Evolutionary conservation across 2,329 filamentous ascomycete genomes (phyloP), one percentile per base, ranked within the genome.

Genomic region (Aspergillus terreus): DNA sequence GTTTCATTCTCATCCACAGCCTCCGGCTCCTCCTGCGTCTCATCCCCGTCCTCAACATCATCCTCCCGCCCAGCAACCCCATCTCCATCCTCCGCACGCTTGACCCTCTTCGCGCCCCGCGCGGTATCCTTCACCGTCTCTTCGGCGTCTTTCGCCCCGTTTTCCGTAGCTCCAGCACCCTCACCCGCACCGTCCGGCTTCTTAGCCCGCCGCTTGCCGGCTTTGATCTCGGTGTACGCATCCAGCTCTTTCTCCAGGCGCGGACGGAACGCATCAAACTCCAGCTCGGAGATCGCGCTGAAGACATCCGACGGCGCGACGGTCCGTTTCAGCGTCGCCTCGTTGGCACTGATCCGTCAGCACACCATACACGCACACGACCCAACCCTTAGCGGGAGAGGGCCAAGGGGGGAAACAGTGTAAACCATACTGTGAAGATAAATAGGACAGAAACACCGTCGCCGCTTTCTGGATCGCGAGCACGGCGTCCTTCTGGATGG

Each of bases 401-500:
- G 19, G 19, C 19, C 19, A 3, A 35, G 43, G 36, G 19, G 19
- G 19, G 19, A 1, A 23, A 40, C 23, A 30, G 27, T 10, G 23
- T 15, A 30, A 41, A 65, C 79, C 53, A 19, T 75, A 84, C 82
- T 79, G 76, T 51, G 79, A 78, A 52, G 81, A 79, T 44, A 85
- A 70, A 64, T 85, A 85, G 54, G 81, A 85, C 15, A 86, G 79
- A 66, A 86, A 86, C 4, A 86, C 83, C 4, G 83, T 86, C 25
- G 83, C 83, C 55, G 81, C 82, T 63, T 85, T 86, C 46, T 82
- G 81, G 55, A 86, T 78, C 6, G 83, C 83, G 14, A 84, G 70
- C 4, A 85, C 70, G 10, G 83, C 83, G 70, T 86, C 83, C 68
- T 84, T 85, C 60, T 84, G 81, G 38, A 86, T 82, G 44, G 81